Base-by-base conservation (phyloP, 192 early-diverging fungal genomes). In the Physocladia obscura region DNA sequence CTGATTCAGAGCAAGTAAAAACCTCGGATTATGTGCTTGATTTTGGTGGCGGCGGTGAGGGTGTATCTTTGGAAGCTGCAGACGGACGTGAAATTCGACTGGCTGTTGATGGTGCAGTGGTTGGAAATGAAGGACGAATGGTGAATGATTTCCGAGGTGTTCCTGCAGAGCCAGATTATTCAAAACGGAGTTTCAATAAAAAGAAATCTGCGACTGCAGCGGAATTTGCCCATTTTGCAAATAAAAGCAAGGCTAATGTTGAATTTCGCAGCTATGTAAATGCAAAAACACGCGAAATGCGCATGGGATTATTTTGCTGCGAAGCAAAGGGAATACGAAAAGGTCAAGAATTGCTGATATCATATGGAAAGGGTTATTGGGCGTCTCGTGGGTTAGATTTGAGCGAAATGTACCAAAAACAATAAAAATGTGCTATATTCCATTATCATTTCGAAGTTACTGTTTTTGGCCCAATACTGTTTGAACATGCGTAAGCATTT, bases 341-440 rank as follows among this genome's bases (percentile, higher is more conserved):
- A 22, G 83, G 79, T 1, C 44, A 78, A 34, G 83, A 84, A 56
- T 57, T 84, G 15, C 58, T 82, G 26, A 56, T 80, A 1, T 72
- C 62, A 11, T 84, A 84, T 68, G 83, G 83, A 17, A 78, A 77
- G 38, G 72, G 64, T 1, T 84, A 65, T 39, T 84, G 83, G 83
- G n/a, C 27, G 1, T 49, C 69, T 1, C 29, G 65, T 4, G 65
- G 65, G 11, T 19, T 68, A 3, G 65, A 68, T 57, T 24, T 68
- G 65, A 38, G 54, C 11, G 38, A 57, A n/a, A 68, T 68, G 65
- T 57, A 68, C 37, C 17, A 68, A n/a, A n/a, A n/a, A n/a, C n/a
- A n/a, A n/a, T n/a, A n/a, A n/a, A n/a, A n/a, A n/a, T n/a, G n/a
- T n/a, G n/a, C n/a, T n/a, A n/a, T n/a, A n/a, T n/a, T n/a, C n/a